These are phyloP conservation scores for Gentiana macrophylla DNA, from an alignment of 257 asterid species.

Conservation along the genomic window DNA sequence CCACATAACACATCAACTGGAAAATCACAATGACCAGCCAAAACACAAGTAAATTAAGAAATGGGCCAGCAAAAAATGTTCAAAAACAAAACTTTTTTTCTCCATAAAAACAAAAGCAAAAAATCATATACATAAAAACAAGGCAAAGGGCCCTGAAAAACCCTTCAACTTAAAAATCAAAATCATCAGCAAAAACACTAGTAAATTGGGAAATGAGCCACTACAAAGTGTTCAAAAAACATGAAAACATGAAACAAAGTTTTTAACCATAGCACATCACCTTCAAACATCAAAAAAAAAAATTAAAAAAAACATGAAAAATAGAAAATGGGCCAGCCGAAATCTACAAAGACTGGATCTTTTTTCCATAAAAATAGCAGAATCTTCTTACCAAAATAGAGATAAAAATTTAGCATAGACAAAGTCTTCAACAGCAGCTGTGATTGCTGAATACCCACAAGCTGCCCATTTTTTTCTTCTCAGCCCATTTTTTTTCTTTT, in stretches of 20 bases:
- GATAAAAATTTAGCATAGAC: slow-evolving; percentile 10
- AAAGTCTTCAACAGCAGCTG: slow-evolving; percentile 53
- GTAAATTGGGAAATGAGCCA: slow-evolving; percentile 43
- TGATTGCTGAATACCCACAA: slow-evolving; percentile 31
- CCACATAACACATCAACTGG: too few relatives aligned
- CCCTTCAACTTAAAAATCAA: slow-evolving; percentile 18
- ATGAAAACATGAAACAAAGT: not conserved
- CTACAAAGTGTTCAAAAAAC: too few relatives aligned
- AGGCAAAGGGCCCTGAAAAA: slow-evolving; percentile 1
- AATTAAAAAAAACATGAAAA: not conserved
- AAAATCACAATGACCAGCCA: too few relatives aligned
- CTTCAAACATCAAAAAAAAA: slow-evolving; percentile 2
- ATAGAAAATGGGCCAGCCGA: slow-evolving; percentile 1
- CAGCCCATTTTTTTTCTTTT: slow-evolving; percentile 34
- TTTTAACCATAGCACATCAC: slow-evolving; percentile 36
- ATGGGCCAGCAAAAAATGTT: not conserved
- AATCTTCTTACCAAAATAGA: slow-evolving; percentile 9
- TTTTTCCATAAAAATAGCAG: slow-evolving; percentile 3
- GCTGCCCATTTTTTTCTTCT: slow-evolving; percentile 36
- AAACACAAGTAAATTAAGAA: too few relatives aligned
- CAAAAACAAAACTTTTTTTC: not conserved
- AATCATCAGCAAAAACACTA: slow-evolving; percentile 49
- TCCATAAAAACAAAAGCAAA: not conserved
- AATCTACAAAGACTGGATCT: slow-evolving; percentile 6
- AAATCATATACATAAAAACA: not conserved